Evolutionary conservation across 75 land plant species (phyloP).

Genomic region (Azolla pinnata): DNA sequence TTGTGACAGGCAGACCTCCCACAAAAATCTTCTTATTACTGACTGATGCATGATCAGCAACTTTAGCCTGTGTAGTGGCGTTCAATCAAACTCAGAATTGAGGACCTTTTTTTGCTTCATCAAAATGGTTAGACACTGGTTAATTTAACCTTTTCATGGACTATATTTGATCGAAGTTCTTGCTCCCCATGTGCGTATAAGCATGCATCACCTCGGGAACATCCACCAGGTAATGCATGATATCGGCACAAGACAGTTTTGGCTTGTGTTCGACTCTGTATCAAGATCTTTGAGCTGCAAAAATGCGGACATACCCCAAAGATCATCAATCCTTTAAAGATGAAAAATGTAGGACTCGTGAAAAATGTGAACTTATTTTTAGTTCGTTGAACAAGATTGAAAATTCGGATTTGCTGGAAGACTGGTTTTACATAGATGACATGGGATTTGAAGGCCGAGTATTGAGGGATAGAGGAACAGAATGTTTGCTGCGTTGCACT

Average conservation of each 20-base stretch:
- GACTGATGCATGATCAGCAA: constrained; percentile 10
- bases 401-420: no score
- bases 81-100: neutral
- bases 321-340: no score
- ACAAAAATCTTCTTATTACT: constrained; percentile 41
- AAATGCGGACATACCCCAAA: no score
- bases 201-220: constrained; percentile 46
- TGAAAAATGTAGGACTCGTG: no score
- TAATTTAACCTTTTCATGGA: neutral
- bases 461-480: no score
- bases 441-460: no score
- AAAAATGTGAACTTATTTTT: no score
- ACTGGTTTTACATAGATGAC: no score
- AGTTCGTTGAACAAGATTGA: no score
- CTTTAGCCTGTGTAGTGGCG: neutral
- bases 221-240: constrained; percentile 36
- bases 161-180: constrained; percentile 10
- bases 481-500: no score
- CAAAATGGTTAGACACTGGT: neutral
- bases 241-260: constrained; percentile 45
- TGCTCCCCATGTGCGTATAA: constrained; percentile 39
- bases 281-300: neutral
- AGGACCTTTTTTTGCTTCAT: neutral
- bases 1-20: constrained; percentile 48
- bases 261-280: constrained; percentile 5